Base-by-base conservation (phyloP, 768 basidiomycete genomes). In the Hebeloma cylindrosporum region DNA sequence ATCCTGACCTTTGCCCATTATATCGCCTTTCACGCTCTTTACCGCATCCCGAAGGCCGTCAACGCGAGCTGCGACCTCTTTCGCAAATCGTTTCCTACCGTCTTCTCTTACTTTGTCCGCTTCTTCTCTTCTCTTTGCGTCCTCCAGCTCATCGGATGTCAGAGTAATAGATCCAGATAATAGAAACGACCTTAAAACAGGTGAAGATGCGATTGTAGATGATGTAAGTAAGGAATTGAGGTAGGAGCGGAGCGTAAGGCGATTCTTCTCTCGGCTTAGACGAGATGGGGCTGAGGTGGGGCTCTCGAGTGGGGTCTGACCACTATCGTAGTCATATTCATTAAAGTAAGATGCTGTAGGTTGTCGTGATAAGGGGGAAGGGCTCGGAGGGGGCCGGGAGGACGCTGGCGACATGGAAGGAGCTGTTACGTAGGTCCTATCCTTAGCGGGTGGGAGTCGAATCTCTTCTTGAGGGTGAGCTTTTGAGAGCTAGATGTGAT, bases 221-320 rank as follows among this genome's bases (percentile, higher is more conserved):
- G 81, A 81, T 17, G 79, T 65, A 43, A 98, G 73, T 21, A 99
- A 70, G 1, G 80, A 65, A 52, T 90, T 87, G n/a, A 99, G 76
- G 66, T 97, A 98, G 0, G 93, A 84, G 14, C 96, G 82, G 13
- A 99, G 79, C 0, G 96, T 98, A 3, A 99, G 72, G 10, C 96
- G 75, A 58, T 99, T 99, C 76, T 93, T 95, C 64, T 99, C 96
- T 18, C 96, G 75, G 1, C 91, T 74, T 16, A 95, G 74, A 25
- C 82, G 80, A 16, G 74, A 72, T 20, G 70, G 62, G 18, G 35
- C 25, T n/a, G 43, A 32, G 6, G 43, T 27, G 22, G n/a, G 16
- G n/a, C 40, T 45, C 18, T 50, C 48, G 11, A 58, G 31, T 33
- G 57, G 23, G 8, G 47, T 29, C 14, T 42, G 41, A 17, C 38